Base-by-base conservation (phyloP, 2,329 filamentous ascomycete genomes). In the Fusarium torreyae region DNA sequence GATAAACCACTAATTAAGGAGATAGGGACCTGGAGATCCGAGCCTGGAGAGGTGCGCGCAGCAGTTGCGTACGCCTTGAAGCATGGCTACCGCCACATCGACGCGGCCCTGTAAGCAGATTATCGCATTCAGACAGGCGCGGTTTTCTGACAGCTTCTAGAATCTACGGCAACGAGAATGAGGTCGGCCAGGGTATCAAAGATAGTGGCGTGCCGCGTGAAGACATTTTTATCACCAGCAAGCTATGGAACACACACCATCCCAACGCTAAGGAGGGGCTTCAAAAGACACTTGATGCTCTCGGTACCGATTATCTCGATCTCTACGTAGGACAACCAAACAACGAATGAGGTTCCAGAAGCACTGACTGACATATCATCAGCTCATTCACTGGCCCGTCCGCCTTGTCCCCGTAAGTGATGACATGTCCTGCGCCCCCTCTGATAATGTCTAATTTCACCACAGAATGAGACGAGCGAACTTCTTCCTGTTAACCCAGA, bases 181-280 rank as follows among this genome's bases (percentile, higher is more conserved):
- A 85, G 66, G 82, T 85, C 44, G 84, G 84, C n/a, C 72, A 80
- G 48, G 84, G 82, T 17, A 85, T 86, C 69, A 78, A 77, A 48
- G 80, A 81, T 64, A 80, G 80, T 10, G 81, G 80, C 7, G 78
- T 85, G 10, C 75, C 81, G 6, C 80, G 83, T 20, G 75, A 79
- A 13, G 79, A 85, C 49, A 80, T 85, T 68, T 86, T 83, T 77
- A 71, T 85, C 50, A 89, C 87, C 50, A 88, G 86, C 66, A 91
- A 90, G 80, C 82, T 90, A 39, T 88, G 88, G 82, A 89, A 89
- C 80, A 84, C 85, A 42, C 86, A 86, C 80, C 86, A 88, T 73
- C 80, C 83, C 63, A 79, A 82, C 42, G 84, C 84, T 28, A 79
- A 80, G 40, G 79, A 82, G 44, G 83, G 82, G 13, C 76, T 85